phyloP scores from a whole-genome alignment of 257 asterid genomes.

The Capsicum chinense region DNA sequence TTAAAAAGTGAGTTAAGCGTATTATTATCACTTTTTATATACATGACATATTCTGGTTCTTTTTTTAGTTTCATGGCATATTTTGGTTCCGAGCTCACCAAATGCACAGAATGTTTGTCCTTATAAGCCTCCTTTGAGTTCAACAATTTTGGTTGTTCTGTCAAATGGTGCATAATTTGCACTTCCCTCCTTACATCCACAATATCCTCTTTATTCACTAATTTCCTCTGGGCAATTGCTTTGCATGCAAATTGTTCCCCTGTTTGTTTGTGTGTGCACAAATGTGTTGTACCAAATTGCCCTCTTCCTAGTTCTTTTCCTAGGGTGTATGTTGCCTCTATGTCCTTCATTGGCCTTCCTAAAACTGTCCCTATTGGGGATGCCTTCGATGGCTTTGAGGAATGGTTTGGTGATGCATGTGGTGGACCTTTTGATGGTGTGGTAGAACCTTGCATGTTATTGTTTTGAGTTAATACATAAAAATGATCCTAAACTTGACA shows the following conservation, averaged over 20 bases:
- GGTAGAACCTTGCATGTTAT: constrained; percentile 18
- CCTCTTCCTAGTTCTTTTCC: constrained; percentile 74
- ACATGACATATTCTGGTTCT: too few species aligned
- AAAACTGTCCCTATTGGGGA: constrained; percentile 54
- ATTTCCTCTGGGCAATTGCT: constrained; percentile 68
- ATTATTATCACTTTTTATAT: too few species aligned
- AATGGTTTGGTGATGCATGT: constrained; percentile 41
- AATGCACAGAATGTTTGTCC: constrained; percentile 64
- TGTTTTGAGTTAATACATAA: too few species aligned
- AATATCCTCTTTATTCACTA: constrained; percentile 59
- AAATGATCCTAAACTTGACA: too few species aligned
- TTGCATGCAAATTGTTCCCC: constrained; percentile 68
- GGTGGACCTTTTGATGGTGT: constrained; percentile 23
- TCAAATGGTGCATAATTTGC: constrained; percentile 68
- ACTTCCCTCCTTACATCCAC: constrained; percentile 71
- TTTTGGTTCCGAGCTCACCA: too few species aligned
- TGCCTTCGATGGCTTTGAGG: constrained; percentile 38
- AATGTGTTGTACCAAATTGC: constrained; percentile 61
- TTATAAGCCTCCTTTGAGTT: constrained; percentile 66
- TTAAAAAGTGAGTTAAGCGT: too few species aligned
- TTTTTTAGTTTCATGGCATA: too few species aligned
- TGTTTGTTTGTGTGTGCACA: constrained; percentile 57
- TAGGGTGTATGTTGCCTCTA: constrained; percentile 49
- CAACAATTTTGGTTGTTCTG: constrained; percentile 68
- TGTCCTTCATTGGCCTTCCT: constrained; percentile 70